phyloP scores from a whole-genome alignment of 2,329 filamentous ascomycete genomes.

The Berkeleyomyces basicola region DNA sequence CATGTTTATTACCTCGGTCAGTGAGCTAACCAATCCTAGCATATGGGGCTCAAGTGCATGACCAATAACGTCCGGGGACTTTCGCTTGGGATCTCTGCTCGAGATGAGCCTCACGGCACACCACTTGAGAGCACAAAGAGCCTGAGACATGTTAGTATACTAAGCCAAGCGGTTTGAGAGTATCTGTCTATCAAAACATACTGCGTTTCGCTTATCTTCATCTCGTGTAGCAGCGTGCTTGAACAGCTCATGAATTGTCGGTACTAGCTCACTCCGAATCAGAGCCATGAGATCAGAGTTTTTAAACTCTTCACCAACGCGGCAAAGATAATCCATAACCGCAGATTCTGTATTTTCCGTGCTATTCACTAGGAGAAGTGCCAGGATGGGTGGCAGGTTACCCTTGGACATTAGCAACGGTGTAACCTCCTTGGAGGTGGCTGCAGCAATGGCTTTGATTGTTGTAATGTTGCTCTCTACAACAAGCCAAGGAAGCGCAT shows the following conservation, averaged over 20 bases:
- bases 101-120: constrained; percentile 26
- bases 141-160: not conserved
- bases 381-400: constrained; percentile 42
- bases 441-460: constrained; percentile 64
- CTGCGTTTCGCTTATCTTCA: constrained; percentile 37
- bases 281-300: constrained; percentile 49
- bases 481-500: constrained; percentile 77
- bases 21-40: constrained; percentile 68
- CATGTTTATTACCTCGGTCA: constrained; percentile 67
- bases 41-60: constrained; percentile 70
- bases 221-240: constrained; percentile 58
- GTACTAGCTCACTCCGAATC: constrained; percentile 57
- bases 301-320: constrained; percentile 54
- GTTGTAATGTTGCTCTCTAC: constrained; percentile 61
- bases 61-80: constrained; percentile 42
- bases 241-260: constrained; percentile 64
- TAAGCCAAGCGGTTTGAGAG: not conserved
- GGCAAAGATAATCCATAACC: constrained; percentile 50
- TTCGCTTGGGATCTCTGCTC: constrained; percentile 28
- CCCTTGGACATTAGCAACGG: constrained; percentile 35
- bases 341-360: constrained; percentile 44
- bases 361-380: constrained; percentile 42
- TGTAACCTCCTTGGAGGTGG: constrained; percentile 51
- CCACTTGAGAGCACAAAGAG: constrained; percentile 27
- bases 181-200: constrained; percentile 24